Base-by-base conservation (phyloP, 2,329 filamentous ascomycete genomes). In the Xenoacremonium recifei region DNA sequence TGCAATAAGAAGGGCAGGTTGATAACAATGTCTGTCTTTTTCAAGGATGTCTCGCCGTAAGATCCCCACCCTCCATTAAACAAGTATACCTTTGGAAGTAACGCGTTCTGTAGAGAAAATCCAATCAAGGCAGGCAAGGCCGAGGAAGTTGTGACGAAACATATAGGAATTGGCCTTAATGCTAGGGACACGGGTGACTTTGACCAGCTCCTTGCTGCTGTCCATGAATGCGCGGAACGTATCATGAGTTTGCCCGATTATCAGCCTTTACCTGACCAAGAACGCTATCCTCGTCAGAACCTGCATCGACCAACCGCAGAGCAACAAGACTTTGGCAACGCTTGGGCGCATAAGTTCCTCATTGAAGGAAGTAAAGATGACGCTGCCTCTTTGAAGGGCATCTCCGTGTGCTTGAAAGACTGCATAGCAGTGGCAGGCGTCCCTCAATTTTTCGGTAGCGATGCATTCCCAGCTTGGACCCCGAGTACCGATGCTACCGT, bases 401-500 rank as follows among this genome's bases (percentile, higher is more conserved):
- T 72, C 37, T 71, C 66, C 0, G 52, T 78, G 3, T 75, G 72
- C 43, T 46, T 80, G 12, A 80, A 80, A 51, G 77, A 80, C 48
- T 76, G 74, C 21, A 72, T 79, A 27, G 70, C 72, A 4, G 74
- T 80, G 1, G 74, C 74, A 2, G 72, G 69, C 0, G 72, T 80
- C 2, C 75, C 76, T 0, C 73, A 77, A 39, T 67, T 78, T 40
- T 69, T 72, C 31, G 75, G 77, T 1, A 79, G 70, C 31, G 71
- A 77, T 47, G 69, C 70, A 0, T 12, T 73, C 70, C 44, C 65
- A 55, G 64, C 68, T 0, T 80, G 76, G 75, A 73, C 66, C 0
- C 73, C 76, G 0, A 64, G 58, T 5, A 72, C 72, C 3, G 77
- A 80, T 54, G 76, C 77, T 0, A 77, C 74, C 0, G 69, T 79